A percentile compares a stretch with the other conserved stretches of the same genome.
phyloP scores from a whole-genome alignment of 2,329 filamentous ascomycete species.

The Lachnellula suecica region DNA sequence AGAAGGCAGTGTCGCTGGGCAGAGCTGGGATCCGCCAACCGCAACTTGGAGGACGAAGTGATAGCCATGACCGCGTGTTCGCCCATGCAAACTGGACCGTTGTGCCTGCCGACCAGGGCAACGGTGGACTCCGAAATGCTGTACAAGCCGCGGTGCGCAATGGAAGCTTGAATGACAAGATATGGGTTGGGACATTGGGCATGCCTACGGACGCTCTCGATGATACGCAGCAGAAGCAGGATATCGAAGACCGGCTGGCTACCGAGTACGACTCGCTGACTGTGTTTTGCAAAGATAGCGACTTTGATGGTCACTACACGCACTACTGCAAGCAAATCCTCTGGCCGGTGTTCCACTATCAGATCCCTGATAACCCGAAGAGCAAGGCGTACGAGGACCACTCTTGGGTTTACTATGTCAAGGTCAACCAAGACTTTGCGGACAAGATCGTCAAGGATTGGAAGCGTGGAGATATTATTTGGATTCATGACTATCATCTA shows the following conservation, averaged over 20 bases:
- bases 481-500: conserved; percentile 95
- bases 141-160: conserved; percentile 74
- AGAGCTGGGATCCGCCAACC: conserved; percentile 59
- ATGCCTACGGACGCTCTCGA: conserved; percentile 89
- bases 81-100: conserved; percentile 81
- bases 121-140: conserved; percentile 88
- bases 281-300: conserved; percentile 85
- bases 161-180: conserved; percentile 69
- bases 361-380: conserved; percentile 96
- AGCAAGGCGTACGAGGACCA: conserved; percentile 98
- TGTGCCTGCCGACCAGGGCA: conserved; percentile 84
- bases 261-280: conserved; percentile 80
- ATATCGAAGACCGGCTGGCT: conserved; percentile 79
- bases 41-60: conserved; percentile 50
- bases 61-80: conserved; percentile 69
- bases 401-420: conserved; percentile 93
- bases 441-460: conserved; percentile 88
- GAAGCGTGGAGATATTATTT: conserved; percentile 90
- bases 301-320: conserved; percentile 91
- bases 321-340: conserved; percentile 98
- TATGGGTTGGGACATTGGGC: conserved; percentile 89
- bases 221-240: conserved; percentile 70
- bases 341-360: conserved; percentile 97
- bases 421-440: conserved; percentile 89
- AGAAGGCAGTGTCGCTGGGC: conserved; percentile 58